Percentiles rank a stretch among this genome's conserved stretches.
phyloP scores from a whole-genome alignment of 2,329 filamentous ascomycete genomes.

The Blastomyces gilchristii region DNA sequence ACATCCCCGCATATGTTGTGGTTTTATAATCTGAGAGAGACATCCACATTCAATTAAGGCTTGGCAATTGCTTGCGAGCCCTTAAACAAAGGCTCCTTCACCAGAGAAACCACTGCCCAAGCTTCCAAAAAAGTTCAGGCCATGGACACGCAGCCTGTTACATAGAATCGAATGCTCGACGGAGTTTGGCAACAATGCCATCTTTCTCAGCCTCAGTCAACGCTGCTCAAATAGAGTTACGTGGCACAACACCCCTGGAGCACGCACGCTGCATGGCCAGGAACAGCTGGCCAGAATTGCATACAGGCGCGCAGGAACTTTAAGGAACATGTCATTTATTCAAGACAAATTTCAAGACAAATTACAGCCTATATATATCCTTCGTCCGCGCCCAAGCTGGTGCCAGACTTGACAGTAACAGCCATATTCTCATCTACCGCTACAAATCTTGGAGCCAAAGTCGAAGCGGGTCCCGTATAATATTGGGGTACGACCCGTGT shows the following conservation, averaged over 20 bases:
- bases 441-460: conserved; percentile 5
- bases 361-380: conserved; percentile 16
- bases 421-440: conserved; percentile 21
- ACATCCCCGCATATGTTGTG: conserved; percentile 23
- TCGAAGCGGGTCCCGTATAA: no score
- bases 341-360: conserved; percentile 22
- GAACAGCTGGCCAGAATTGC: conserved; percentile 20
- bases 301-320: conserved; percentile 23
- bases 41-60: conserved; percentile 16
- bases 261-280: conserved; percentile 22
- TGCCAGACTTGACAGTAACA: conserved; percentile 20
- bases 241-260: conserved; percentile 15
- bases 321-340: conserved; percentile 17
- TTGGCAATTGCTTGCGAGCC: conserved; percentile 20
- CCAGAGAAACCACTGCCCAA: conserved; percentile 19
- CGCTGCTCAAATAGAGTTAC: conserved; percentile 19
- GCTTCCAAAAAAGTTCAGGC: conserved; percentile 20
- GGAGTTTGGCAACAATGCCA: conserved; percentile 20
- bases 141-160: conserved; percentile 19
- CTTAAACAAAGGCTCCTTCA: conserved; percentile 21
- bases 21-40: conserved; percentile 21
- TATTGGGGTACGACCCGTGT: no score
- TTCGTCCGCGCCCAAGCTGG: conserved; percentile 1
- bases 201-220: conserved; percentile 20
- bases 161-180: conserved; percentile 17